Evolutionary conservation across 306 rosid genomes (phyloP).

Genomic region (Castanea sativa): DNA sequence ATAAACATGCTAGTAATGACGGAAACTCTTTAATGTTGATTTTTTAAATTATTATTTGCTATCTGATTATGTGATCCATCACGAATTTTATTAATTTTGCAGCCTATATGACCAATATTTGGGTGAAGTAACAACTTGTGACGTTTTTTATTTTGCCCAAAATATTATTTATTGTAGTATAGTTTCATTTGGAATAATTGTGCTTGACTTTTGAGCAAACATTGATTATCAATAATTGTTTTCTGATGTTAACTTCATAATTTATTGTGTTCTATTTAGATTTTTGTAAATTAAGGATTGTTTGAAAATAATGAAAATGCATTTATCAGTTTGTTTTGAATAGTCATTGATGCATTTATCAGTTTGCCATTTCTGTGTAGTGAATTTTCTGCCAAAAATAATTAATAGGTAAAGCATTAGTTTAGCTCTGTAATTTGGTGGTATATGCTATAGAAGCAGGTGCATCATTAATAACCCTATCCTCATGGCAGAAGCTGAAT

Average conservation of each 20-base stretch:
- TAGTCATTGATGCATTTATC: background rate
- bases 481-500: background rate
- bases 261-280: background rate
- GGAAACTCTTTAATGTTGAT: background rate
- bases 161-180: background rate
- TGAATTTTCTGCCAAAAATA: background rate
- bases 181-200: background rate
- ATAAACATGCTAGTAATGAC: background rate
- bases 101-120: no score
- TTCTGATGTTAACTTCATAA: background rate
- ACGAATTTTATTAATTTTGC: background rate
- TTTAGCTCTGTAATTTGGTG: background rate
- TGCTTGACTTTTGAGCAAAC: background rate
- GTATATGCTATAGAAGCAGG: background rate
- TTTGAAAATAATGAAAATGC: background rate
- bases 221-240: background rate
- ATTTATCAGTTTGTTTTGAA: background rate
- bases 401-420: background rate
- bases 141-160: background rate
- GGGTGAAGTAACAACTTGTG: background rate
- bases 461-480: background rate
- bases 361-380: background rate
- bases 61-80: background rate
- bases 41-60: background rate
- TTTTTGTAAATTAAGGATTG: background rate